phyloP scores from a whole-genome alignment of 805 yeast species.

The Wickerhamomyces chaumierensis region DNA sequence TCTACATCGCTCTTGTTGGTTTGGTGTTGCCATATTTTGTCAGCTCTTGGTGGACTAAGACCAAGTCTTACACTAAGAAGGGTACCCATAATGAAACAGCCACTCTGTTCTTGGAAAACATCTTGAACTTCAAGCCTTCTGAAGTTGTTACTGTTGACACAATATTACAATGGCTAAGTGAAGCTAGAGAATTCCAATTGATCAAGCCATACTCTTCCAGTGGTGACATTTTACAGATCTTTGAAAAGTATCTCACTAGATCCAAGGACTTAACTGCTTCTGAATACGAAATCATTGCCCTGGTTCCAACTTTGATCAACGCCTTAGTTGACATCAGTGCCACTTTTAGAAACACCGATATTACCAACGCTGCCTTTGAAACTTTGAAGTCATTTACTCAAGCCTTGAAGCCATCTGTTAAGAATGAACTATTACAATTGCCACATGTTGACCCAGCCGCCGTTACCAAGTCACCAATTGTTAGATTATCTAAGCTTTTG shows the following conservation, averaged over 20 bases:
- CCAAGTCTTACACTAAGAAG: slow-evolving; percentile 66
- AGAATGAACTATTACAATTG: slow-evolving; percentile 67
- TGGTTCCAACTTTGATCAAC: slow-evolving; percentile 51
- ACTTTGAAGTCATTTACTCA: slow-evolving; percentile 64
- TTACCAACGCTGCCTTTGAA: slow-evolving; percentile 48
- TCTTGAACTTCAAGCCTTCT: slow-evolving; percentile 68
- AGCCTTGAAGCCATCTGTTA: slow-evolving; percentile 48
- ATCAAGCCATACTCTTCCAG: slow-evolving; percentile 21
- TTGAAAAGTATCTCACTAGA: slow-evolving; percentile 39
- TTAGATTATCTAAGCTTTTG: slow-evolving; percentile 60
- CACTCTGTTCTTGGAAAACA: slow-evolving; percentile 52
- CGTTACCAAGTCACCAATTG: slow-evolving; percentile 31
- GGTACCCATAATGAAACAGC: slow-evolving; percentile 86
- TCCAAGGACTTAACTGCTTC: slow-evolving; percentile 21
- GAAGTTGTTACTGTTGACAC: slow-evolving; percentile 44
- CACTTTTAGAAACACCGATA: slow-evolving; percentile 62
- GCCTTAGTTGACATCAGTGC: slow-evolving; percentile 78
- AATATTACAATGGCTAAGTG: slow-evolving; percentile 46
- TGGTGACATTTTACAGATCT: slow-evolving; percentile 37
- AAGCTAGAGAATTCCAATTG: slow-evolving; percentile 53
- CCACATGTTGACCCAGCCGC: slow-evolving; percentile 53
- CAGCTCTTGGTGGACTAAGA: slow-evolving; percentile 82
- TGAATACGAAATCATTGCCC: slow-evolving; percentile 47
- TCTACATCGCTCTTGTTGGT: slow-evolving; percentile 66
- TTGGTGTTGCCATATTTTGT: slow-evolving; percentile 71